phyloP scores from a whole-genome alignment of 495 filamentous ascomycete genomes.

The Glonium stellatum region DNA sequence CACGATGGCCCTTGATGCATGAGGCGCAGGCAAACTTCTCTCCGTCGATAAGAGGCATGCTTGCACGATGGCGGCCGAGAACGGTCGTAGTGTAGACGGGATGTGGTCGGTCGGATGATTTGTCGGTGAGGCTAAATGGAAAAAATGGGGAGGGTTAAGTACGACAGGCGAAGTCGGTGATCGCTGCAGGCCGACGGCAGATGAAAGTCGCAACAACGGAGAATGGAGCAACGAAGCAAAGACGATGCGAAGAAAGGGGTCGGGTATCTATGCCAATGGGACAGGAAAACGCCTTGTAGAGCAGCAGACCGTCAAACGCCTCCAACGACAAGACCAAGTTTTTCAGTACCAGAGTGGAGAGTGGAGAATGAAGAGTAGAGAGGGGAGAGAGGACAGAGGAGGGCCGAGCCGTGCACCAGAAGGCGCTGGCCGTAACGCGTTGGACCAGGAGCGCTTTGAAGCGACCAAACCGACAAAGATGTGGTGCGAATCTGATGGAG shows the following conservation, averaged over 20 bases:
- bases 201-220: not conserved
- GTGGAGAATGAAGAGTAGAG: constrained; percentile 14
- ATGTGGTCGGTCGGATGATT: constrained; percentile 7
- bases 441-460: constrained; percentile 8
- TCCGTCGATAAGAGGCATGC: constrained; percentile 32
- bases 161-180: not conserved
- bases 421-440: constrained; percentile 32
- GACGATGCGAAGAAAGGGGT: constrained; percentile 3
- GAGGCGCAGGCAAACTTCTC: constrained; percentile 40
- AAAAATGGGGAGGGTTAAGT: not conserved
- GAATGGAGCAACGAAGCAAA: constrained; percentile 2
- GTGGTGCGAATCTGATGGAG: not conserved
- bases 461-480: constrained; percentile 27
- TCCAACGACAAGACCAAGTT: constrained; percentile 18
- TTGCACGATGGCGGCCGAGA: constrained; percentile 25
- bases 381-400: not conserved
- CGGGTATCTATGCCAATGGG: constrained; percentile 27
- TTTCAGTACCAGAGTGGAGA: not conserved
- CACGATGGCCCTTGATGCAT: constrained; percentile 41
- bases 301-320: constrained; percentile 29
- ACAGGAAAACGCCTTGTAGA: constrained; percentile 17
- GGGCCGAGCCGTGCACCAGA: constrained; percentile 29
- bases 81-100: constrained; percentile 15
- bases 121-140: not conserved
- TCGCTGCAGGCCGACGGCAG: not conserved